Percentiles rank a stretch among this genome's conserved stretches.
phyloP scores from a whole-genome alignment of 768 basidiomycete genomes.

The Amylocystis lapponica region DNA sequence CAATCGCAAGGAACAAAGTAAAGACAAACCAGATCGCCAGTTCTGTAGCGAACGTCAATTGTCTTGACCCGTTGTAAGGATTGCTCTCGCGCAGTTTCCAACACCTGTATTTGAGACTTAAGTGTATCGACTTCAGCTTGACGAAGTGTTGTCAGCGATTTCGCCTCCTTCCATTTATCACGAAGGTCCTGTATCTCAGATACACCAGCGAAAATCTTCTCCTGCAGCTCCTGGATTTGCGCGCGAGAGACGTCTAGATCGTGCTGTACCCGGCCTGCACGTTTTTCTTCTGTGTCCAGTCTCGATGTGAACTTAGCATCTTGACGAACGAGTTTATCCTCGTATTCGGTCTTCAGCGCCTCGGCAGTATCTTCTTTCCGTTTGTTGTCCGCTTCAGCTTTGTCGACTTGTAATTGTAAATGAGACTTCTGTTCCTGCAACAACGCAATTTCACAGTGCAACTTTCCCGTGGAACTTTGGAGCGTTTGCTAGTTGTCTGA shows the following conservation, averaged over 20 bases:
- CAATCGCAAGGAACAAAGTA: background rate
- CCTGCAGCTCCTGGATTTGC: slow-evolving; percentile 8
- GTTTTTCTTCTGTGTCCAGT: slow-evolving; percentile 9
- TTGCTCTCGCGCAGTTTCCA: slow-evolving; percentile 17
- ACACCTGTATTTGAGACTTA: slow-evolving; percentile 10
- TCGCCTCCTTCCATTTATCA: slow-evolving; percentile 15
- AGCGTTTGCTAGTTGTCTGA: slow-evolving; percentile 20
- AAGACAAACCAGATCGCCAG: slow-evolving; percentile 23
- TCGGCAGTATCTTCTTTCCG: slow-evolving; percentile 6
- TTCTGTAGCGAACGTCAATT: slow-evolving; percentile 24
- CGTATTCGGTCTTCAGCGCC: slow-evolving; percentile 11
- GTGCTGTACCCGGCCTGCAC: slow-evolving; percentile 6
- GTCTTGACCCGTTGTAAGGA: slow-evolving; percentile 19
- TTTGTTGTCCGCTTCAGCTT: slow-evolving; percentile 8
- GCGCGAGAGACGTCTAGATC: slow-evolving; percentile 16
- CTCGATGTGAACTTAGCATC: slow-evolving; percentile 2
- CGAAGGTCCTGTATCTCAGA: slow-evolving; percentile 12
- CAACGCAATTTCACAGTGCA: slow-evolving; percentile 34
- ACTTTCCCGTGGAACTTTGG: slow-evolving; percentile 28
- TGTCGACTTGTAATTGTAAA: slow-evolving; percentile 20
- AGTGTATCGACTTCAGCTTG: slow-evolving; percentile 19
- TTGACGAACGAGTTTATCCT: slow-evolving; percentile 12
- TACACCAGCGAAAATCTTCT: slow-evolving; percentile 8
- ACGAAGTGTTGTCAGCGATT: slow-evolving; percentile 13
- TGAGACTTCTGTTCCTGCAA: slow-evolving; percentile 35